phyloP scores from a whole-genome alignment of 208 protist genomes.

The Acanthamoeba sp. region DNA sequence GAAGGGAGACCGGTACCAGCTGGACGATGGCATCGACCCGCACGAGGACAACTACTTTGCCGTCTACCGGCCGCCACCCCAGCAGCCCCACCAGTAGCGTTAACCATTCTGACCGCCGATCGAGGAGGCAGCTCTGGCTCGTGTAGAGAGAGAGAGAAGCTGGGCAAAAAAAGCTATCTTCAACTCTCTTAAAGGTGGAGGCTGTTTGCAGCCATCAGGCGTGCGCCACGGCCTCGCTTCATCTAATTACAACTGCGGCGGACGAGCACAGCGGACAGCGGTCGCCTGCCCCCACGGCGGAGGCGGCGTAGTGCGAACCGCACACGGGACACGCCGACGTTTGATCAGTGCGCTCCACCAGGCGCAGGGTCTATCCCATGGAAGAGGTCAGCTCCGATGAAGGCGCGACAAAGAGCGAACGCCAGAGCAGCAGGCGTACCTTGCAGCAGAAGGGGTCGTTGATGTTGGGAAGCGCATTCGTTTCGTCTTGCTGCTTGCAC shows the following conservation, averaged over 20 bases:
- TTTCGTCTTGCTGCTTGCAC: constrained; percentile 13
- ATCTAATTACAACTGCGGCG: constrained; percentile 20
- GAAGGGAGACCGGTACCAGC: neutral
- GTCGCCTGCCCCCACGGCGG: neutral
- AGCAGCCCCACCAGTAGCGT: neutral
- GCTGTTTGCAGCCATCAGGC: too few relatives aligned
- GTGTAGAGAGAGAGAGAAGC: too few relatives aligned
- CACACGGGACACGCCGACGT: neutral
- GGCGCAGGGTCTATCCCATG: neutral
- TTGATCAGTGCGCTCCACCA: neutral
- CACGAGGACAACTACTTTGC: constrained; percentile 54
- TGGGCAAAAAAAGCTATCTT: too few relatives aligned
- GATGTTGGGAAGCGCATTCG: constrained; percentile 23
- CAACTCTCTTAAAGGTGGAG: too few relatives aligned
- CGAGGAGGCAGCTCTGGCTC: too few relatives aligned
- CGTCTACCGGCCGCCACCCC: neutral
- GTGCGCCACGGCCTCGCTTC: neutral
- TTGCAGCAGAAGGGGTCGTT: neutral
- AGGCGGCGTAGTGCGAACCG: neutral
- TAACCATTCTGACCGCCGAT: neutral
- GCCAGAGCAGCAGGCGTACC: neutral
- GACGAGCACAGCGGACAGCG: constrained; percentile 1
- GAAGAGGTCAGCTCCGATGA: too few relatives aligned
- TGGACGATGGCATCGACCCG: constrained; percentile 34
- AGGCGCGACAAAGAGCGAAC: too few relatives aligned